Base-by-base conservation (phyloP, 805 yeast genomes). In the Ogataea chonburiensis region DNA sequence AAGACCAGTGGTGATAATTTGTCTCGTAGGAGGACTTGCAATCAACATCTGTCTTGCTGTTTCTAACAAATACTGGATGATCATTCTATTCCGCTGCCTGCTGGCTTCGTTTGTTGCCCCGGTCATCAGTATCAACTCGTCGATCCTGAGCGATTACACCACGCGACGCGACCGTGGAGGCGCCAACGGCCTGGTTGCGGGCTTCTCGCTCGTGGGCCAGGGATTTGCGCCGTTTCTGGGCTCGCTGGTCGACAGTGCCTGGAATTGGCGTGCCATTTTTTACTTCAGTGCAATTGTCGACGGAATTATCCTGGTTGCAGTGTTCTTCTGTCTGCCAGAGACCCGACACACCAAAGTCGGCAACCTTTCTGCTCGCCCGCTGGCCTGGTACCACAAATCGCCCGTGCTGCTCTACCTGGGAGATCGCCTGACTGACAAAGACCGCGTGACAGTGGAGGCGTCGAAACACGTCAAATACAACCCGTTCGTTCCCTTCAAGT, bases 41-140 rank as follows among this genome's bases (percentile, higher is more conserved):
- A 77, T 85, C 1, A 77, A 82, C 56, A 56, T 83, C 23, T 93
- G 84, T 0, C 57, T 87, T 10, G 86, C 94, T 0, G 63, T 70
- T 16, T 61, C 78, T 2, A 60, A 75, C 15, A 68, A 63, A 1
- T 84, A 77, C 53, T 74, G 83, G 61, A 66, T 77, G 16, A 61
- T 87, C n/a, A 59, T 83, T 5, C 73, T 80, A 2, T 61, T 87
- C 21, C 63, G 96, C 43, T 76, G 86, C 56, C 46, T 84, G n/a
- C 89, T 86, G 52, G 88, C 94, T 0, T 69, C 80, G 6, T 87
- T 85, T 10, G 79, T 81, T 5, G 79, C 93, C 0, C 87, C 95
- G 0, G 73, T 86, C 2, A 73, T 86, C 16, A 79, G 94, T 2
- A 70, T 86, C 2, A 69, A 72, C 24, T 69, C 81, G 2, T 93